Evolutionary conservation across 73 alveolate species (phyloP), one percentile per base, ranked within the genome.

Genomic region (Paramecium sonneborni): DNA sequence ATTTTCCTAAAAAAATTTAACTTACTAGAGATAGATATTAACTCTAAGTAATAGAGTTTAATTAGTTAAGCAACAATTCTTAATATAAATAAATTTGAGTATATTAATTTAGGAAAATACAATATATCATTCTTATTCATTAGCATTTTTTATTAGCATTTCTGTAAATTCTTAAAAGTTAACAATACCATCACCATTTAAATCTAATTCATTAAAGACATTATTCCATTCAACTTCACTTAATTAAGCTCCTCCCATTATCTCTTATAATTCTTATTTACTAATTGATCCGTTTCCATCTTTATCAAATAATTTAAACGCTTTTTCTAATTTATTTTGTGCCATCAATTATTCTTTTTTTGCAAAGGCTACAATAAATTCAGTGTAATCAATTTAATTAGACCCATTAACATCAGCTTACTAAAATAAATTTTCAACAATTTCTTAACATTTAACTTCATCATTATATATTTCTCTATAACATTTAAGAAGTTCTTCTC

Each of bases 401-500:
- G 90, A 79, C 20, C 74, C 74, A 79, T 79, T 79, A 12, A 79
- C 69, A 43, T 79, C 90, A 20, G 76, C 69, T 3, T 26, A 11
- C 7, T 44, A 21, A 26, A 79, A 43, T 46, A 79, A 24, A 39
- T 79, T 32, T 0, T 79, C 90, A 30, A 79, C 90, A 14, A 79
- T 44, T 79, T 79, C 26, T 24, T 79, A 43, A 44, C 90, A 79
- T 37, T 79, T 79, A 24, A 79, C 39, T 79, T 79, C 90, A 79
- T 79, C 90, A 39, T 44, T 20, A 79, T 79, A 79, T 8, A 79
- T 44, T 11, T 34, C 55, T 15, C 41, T 79, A 21, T 24, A 79
- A 79, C 90, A 95, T 72, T 93, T 86, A 11, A 57, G 21, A 2
- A 95, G 67, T 76, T 95, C 98, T 58, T 94, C 97, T 87, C 76